Evolutionary conservation across 2,329 filamentous ascomycete species (phyloP), one percentile per base, ranked within the genome.

Genomic region (Fusarium algeriense): DNA sequence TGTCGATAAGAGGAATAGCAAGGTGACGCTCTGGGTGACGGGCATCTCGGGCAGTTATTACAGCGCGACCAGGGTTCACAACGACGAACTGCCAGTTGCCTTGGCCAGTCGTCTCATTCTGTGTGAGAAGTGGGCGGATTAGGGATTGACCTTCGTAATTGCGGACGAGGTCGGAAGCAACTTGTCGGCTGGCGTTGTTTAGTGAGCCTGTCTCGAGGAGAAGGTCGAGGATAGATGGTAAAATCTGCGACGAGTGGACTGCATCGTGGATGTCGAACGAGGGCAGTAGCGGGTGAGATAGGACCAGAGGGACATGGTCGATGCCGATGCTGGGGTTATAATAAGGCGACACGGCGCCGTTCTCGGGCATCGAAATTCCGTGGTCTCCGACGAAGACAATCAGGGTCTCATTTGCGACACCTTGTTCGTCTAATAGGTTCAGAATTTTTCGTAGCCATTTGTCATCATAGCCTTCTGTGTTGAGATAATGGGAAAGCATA

Each of bases 81-180:
- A 80, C 61, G 6, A 75, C 77, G 37, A 79, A 80, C 30, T 81
- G 79, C 79, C 79, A 81, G 35, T 78, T 67, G 9, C 75, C 77
- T 40, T 75, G 70, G 5, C 74, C 72, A 6, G 69, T 71, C 26
- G 62, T 49, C 3, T 60, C 60, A 5, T 70, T 75, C 9, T 59
- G 48, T 7, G 41, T 58, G 19, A 60, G 17, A 15, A 59, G 48
- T 1, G 74, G 67, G 10, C 79, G 78, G 23, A 80, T 74, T 6
- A 80, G 66, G 9, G 78, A 80, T 23, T 80, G 77, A 5, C 78
- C 79, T 50, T 80, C 79, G 37, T 78, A 80, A 43, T 78, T 80
- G 11, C 62, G 57, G 17, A 73, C 50, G 1, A 80, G 60, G 35
- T 78, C 77, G 0, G 38, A 45, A 1, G 75, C 78, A 11, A 65